Evolutionary conservation across 495 filamentous ascomycete species (phyloP).

Genomic region (Pseudevernia furfuracea): DNA sequence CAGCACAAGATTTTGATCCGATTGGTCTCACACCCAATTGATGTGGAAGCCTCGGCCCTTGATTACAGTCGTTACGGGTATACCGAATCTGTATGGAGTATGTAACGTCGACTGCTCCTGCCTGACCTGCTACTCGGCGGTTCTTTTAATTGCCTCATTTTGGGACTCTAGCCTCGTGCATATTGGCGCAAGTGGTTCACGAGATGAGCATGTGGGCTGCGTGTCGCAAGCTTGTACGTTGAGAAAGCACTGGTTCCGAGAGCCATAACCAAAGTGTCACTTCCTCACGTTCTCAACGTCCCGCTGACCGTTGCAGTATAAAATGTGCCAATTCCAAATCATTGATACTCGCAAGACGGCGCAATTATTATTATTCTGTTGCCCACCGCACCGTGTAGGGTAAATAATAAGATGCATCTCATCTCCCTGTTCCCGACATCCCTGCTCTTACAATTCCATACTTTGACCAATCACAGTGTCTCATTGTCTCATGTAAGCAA

Average conservation of each 20-base stretch:
- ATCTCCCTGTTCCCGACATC: background rate
- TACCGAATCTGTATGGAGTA: too few species aligned
- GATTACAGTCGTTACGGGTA: too few species aligned
- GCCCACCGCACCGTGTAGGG: too few species aligned
- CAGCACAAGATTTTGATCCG: too few species aligned
- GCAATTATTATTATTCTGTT: too few species aligned
- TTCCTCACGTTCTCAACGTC: background rate
- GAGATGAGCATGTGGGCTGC: background rate
- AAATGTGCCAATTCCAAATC: too few species aligned
- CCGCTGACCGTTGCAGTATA: background rate
- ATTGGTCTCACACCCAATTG: too few species aligned
- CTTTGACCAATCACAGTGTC: background rate
- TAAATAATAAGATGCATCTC: background rate
- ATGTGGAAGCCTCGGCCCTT: too few species aligned
- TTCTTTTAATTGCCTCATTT: background rate
- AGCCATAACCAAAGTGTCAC: background rate
- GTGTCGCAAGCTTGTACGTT: background rate
- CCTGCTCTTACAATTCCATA: background rate
- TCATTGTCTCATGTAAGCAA: background rate
- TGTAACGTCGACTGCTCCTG: too few species aligned
- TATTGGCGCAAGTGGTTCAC: background rate
- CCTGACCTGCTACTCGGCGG: background rate
- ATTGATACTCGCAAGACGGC: too few species aligned
- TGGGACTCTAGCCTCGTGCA: background rate
- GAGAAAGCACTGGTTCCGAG: background rate